phyloP scores from a whole-genome alignment of 176 grass and related monocot species.

The Aegilops bicornis region DNA sequence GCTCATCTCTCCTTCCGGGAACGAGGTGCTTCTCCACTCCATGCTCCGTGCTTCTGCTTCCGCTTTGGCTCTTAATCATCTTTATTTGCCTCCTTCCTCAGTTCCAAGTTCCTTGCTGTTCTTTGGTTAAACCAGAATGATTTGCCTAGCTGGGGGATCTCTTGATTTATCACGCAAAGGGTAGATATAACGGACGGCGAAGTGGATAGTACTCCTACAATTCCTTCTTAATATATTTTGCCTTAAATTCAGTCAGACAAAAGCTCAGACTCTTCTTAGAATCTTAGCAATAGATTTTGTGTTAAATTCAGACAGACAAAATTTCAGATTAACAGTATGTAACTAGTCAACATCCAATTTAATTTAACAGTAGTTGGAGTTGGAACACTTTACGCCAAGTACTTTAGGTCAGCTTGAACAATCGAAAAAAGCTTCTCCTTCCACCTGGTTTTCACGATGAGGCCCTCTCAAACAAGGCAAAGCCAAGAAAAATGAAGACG shows the following conservation, averaged over 20 bases:
- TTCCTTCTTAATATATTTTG: too few relatives aligned
- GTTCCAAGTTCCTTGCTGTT: too few relatives aligned
- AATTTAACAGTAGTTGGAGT: background rate
- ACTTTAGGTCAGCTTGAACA: background rate
- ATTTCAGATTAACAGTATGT: background rate
- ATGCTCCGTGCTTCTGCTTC: too few relatives aligned
- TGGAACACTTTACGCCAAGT: background rate
- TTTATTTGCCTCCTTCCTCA: background rate
- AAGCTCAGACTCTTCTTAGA: too few relatives aligned
- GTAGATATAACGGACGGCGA: too few relatives aligned
- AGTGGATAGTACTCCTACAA: too few relatives aligned
- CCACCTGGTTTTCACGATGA: too few relatives aligned
- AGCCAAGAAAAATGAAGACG: background rate
- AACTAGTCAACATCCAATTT: background rate
- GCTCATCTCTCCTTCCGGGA: constrained; percentile 41
- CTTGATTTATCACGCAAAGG: background rate
- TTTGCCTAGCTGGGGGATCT: background rate
- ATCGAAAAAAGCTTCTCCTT: background rate
- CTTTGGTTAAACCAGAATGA: background rate
- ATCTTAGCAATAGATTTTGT: too few relatives aligned
- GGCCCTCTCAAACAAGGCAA: background rate
- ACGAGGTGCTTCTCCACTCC: constrained; percentile 33
- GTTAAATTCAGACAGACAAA: background rate
- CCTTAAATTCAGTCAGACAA: too few relatives aligned
- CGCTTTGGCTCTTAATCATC: background rate